Percentiles rank a stretch among this genome's conserved stretches.
Conservation (phyloP, 768 basidiomycete species). For the Lentinula edodes region DNA sequence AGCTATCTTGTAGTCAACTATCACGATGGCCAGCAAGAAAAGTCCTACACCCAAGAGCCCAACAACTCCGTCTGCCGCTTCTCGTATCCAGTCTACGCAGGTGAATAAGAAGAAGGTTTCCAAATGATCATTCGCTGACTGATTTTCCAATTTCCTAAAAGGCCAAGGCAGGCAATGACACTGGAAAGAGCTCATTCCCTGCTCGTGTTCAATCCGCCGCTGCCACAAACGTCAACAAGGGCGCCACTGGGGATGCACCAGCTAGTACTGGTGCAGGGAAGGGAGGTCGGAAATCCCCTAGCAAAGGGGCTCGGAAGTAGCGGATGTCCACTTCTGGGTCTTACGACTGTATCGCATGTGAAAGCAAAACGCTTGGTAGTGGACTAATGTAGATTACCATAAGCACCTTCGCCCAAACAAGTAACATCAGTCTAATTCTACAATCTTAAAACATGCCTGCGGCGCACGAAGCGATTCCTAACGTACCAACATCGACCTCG, state of each 20-base stretch:
- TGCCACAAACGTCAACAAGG: slow-evolving; percentile 1
- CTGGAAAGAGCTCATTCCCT: neutral
- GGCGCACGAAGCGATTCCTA: no score
- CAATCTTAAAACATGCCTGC: no score
- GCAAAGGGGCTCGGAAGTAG: neutral
- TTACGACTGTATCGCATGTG: neutral
- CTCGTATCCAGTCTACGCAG: slow-evolving; percentile 6
- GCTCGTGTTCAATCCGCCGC: slow-evolving; percentile 2
- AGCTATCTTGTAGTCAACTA: neutral
- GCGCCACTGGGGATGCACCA: neutral
- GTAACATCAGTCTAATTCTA: no score
- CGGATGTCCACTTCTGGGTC: neutral
- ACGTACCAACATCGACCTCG: no score
- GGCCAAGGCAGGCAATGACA: slow-evolving; percentile 3
- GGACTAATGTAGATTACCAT: no score
- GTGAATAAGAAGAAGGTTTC: neutral
- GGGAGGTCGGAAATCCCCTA: slow-evolving; percentile 1
- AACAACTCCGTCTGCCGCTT: neutral
- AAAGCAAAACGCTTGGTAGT: neutral
- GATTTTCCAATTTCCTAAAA: neutral
- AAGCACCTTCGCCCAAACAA: neutral
- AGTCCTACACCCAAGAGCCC: slow-evolving; percentile 1
- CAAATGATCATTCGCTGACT: neutral
- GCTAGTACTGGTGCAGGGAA: neutral
- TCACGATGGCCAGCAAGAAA: neutral